phyloP scores from a whole-genome alignment of 371 early-diverging fungal genomes.

The Rhizomucor pusillus region DNA sequence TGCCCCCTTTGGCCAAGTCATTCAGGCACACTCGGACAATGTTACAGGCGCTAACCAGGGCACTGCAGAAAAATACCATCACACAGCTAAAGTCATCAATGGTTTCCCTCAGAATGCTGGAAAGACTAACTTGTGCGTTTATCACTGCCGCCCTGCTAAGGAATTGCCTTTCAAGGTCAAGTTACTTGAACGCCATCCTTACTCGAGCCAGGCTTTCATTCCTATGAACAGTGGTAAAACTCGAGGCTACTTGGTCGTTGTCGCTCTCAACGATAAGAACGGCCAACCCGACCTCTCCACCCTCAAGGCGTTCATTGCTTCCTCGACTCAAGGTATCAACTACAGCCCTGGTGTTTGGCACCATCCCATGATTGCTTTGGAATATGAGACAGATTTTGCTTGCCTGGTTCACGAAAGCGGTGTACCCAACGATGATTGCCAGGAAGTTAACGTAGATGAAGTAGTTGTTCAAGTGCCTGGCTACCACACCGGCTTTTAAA shows the following conservation, averaged over 20 bases:
- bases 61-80: constrained; percentile 69
- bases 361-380: constrained; percentile 83
- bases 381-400: constrained; percentile 57
- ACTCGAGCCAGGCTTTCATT: constrained; percentile 85
- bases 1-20: constrained; percentile 73
- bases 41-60: constrained; percentile 71
- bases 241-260: constrained; percentile 74
- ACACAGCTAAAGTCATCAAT: constrained; percentile 61
- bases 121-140: constrained; percentile 70
- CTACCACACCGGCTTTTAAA: constrained; percentile 11
- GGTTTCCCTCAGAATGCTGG: constrained; percentile 34
- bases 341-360: constrained; percentile 86
- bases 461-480: constrained; percentile 38
- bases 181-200: constrained; percentile 83
- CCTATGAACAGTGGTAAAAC: constrained; percentile 67
- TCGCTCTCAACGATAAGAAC: constrained; percentile 67
- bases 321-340: constrained; percentile 76
- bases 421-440: constrained; percentile 65
- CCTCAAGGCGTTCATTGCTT: constrained; percentile 74
- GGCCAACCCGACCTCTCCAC: constrained; percentile 72
- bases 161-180: constrained; percentile 58
- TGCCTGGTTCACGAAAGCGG: constrained; percentile 73
- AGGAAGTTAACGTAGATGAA: constrained; percentile 42
- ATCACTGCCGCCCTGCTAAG: constrained; percentile 57
- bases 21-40: constrained; percentile 45